phyloP scores from a whole-genome alignment of 169 alveolate species.

The Cryptosporidium ryanae region DNA sequence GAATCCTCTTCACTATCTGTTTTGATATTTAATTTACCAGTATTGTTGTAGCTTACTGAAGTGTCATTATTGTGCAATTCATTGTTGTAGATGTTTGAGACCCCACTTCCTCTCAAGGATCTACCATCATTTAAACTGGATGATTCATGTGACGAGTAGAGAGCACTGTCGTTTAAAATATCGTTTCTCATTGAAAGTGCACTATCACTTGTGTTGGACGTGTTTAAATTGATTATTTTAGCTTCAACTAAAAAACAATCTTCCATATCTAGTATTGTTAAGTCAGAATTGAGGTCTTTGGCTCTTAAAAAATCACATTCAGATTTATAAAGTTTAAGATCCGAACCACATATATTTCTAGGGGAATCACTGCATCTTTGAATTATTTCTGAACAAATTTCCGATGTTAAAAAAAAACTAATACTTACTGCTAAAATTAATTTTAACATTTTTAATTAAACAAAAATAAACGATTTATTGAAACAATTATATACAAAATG shows the following conservation, averaged over 20 bases:
- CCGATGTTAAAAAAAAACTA: neutral
- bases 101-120: no score
- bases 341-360: slow-evolving; percentile 45
- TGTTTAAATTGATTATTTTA: neutral
- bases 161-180: neutral
- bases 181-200: slow-evolving; percentile 7
- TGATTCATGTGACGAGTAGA: neutral
- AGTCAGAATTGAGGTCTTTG: neutral
- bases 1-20: neutral
- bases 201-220: neutral
- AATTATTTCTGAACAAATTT: neutral
- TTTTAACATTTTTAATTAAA: no score
- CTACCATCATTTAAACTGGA: neutral
- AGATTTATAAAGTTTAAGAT: slow-evolving; percentile 8
- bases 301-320: slow-evolving; percentile 51
- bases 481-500: no score
- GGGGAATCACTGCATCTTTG: slow-evolving; percentile 4
- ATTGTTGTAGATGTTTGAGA: neutral
- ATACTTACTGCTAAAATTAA: neutral
- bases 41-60: neutral
- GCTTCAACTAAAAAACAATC: slow-evolving; percentile 4
- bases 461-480: no score
- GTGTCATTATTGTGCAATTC: neutral
- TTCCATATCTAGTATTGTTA: slow-evolving; percentile 20
- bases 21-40: neutral